These are phyloP conservation scores for Dorcoceras hygrometricum DNA, from an alignment of 257 asterid genomes.

Conservation along the genomic window DNA sequence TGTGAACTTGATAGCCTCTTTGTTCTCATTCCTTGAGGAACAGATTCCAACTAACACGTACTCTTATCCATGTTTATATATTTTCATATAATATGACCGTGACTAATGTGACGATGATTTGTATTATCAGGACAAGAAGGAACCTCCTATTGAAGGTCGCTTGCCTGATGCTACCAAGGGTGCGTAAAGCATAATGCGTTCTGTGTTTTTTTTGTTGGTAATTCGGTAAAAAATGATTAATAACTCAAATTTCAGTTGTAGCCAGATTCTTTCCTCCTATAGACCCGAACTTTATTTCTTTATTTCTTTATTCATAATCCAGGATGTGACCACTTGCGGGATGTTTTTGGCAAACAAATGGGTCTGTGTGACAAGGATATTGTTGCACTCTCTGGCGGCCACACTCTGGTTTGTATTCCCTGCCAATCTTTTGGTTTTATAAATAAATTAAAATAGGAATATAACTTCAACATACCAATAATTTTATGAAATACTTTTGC, in stretches of 20 bases:
- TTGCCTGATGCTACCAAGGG: conserved; percentile 91
- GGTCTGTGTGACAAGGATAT: conserved; percentile 80
- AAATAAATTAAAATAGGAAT: background rate
- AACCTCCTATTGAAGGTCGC: conserved; percentile 79
- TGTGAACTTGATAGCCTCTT: background rate
- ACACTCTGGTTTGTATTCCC: conserved; percentile 60
- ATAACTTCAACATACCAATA: background rate
- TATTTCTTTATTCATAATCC: conserved; percentile 20
- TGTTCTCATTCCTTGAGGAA: background rate
- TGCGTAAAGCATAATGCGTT: conserved; percentile 27
- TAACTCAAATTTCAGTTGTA: background rate
- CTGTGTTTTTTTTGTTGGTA: background rate
- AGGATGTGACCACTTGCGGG: conserved; percentile 86
- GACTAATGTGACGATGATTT: background rate
- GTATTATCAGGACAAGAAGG: conserved; percentile 57
- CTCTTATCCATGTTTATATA: background rate
- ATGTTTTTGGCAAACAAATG: conserved; percentile 77
- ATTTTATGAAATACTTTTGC: background rate
- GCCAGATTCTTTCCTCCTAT: background rate
- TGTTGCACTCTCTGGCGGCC: conserved; percentile 86
- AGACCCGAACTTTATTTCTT: too few species aligned
- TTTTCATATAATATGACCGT: background rate
- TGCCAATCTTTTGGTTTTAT: background rate
- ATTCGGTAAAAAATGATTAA: background rate
- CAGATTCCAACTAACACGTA: background rate